Conservation (phyloP, 768 basidiomycete genomes). For the Punctularia strigosozonata region DNA sequence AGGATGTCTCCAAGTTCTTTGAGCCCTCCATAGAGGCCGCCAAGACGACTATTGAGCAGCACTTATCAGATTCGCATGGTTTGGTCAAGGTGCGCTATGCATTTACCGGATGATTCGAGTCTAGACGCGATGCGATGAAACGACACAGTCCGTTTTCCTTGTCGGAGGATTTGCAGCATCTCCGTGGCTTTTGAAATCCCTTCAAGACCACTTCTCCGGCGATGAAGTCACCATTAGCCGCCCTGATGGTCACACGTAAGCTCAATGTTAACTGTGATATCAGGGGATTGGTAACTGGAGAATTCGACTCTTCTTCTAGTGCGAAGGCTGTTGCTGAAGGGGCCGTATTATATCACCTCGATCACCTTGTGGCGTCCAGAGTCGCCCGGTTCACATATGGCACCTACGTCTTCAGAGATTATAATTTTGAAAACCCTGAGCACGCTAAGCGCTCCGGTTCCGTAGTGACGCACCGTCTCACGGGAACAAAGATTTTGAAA, state of each 20-base stretch:
- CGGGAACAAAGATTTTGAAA: conserved; percentile 20
- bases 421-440: conserved; percentile 17
- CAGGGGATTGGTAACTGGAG: neutral
- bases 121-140: neutral
- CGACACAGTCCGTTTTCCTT: conserved; percentile 23
- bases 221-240: neutral
- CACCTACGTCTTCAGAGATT: conserved; percentile 17
- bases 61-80: neutral
- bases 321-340: conserved; percentile 37
- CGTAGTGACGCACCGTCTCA: conserved; percentile 19
- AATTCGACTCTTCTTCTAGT: conserved; percentile 13
- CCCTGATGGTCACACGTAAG: neutral
- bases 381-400: conserved; percentile 29
- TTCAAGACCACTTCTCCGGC: conserved; percentile 12
- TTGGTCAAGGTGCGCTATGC: neutral
- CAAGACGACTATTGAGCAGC: neutral
- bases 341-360: conserved; percentile 29
- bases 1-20: neutral
- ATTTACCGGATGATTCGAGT: neutral
- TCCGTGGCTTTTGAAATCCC: conserved; percentile 25
- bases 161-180: conserved; percentile 35
- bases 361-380: conserved; percentile 27
- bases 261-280: neutral
- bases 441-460: conserved; percentile 17
- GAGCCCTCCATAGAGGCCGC: neutral